phyloP scores from a whole-genome alignment of 2,329 filamentous ascomycete genomes.

The Calonectria ilicicola region DNA sequence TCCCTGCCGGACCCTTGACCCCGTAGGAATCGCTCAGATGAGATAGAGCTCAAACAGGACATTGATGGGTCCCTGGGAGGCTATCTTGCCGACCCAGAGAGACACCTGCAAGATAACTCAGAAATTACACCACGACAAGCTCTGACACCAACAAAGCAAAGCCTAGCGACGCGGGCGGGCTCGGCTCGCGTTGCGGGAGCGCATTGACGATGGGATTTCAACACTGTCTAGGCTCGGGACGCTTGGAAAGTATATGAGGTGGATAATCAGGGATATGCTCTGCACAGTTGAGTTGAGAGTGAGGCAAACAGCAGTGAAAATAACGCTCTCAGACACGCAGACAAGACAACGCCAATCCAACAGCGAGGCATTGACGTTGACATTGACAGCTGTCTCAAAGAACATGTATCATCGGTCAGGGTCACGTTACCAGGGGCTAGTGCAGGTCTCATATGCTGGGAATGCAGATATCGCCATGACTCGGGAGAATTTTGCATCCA shows the following conservation, averaged over 20 bases:
- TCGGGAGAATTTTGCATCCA: background rate
- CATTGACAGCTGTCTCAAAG: background rate
- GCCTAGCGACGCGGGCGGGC: constrained; percentile 10
- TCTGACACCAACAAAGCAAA: background rate
- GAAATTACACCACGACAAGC: background rate
- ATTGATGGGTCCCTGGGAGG: background rate
- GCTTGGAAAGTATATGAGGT: background rate
- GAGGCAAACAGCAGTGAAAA: background rate
- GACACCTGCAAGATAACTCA: background rate
- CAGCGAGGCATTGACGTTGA: background rate
- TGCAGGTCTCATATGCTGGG: background rate
- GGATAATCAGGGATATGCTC: background rate
- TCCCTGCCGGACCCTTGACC: constrained; percentile 12
- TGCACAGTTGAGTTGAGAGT: background rate
- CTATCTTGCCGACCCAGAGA: background rate
- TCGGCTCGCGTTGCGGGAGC: constrained; percentile 25
- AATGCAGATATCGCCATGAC: background rate
- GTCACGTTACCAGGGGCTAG: background rate
- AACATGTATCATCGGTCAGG: background rate
- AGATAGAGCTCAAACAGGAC: constrained; percentile 10
- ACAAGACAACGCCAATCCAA: background rate
- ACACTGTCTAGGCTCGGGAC: background rate
- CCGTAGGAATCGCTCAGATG: constrained; percentile 1
- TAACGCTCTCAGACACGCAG: background rate
- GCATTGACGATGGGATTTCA: constrained; percentile 8